Evolutionary conservation across 306 rosid genomes (phyloP).

Genomic region (Carpinus viminea): DNA sequence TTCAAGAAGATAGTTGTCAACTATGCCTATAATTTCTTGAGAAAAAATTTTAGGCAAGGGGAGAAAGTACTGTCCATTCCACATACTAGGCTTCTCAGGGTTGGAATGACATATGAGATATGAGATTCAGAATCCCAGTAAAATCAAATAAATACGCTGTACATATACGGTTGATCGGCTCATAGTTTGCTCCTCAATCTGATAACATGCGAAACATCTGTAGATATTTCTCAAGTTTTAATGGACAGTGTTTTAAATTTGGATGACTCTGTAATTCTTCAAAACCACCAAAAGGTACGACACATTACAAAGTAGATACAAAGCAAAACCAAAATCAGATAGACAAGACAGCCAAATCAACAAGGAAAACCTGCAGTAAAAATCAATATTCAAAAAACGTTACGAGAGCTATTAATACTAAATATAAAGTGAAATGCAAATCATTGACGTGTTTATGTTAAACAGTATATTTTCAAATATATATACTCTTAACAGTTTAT

Average conservation of each 20-base stretch:
- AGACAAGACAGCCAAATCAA: too few species aligned
- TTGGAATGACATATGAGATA: constrained; percentile 58
- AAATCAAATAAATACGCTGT: background rate
- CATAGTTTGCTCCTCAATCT: background rate
- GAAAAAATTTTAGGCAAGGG: constrained; percentile 70
- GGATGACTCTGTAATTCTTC: too few species aligned
- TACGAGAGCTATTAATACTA: too few species aligned
- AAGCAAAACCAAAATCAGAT: too few species aligned
- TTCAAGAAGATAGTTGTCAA: constrained; percentile 66
- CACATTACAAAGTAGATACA: too few species aligned
- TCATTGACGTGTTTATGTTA: too few species aligned
- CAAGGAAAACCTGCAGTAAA: too few species aligned
- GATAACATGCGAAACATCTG: background rate
- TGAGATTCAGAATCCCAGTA: constrained; percentile 6
- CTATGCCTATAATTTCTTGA: constrained; percentile 56
- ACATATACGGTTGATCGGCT: background rate
- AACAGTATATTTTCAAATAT: too few species aligned
- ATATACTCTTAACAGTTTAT: too few species aligned
- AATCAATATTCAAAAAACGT: too few species aligned
- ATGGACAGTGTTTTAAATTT: background rate
- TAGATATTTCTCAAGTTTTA: background rate
- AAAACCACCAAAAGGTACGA: too few species aligned
- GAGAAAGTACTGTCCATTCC: constrained; percentile 53
- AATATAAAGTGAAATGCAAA: too few species aligned
- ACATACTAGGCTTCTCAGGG: constrained; percentile 58